Base-by-base conservation (phyloP, 2,329 filamentous ascomycete species). In the Calonectria montana region DNA sequence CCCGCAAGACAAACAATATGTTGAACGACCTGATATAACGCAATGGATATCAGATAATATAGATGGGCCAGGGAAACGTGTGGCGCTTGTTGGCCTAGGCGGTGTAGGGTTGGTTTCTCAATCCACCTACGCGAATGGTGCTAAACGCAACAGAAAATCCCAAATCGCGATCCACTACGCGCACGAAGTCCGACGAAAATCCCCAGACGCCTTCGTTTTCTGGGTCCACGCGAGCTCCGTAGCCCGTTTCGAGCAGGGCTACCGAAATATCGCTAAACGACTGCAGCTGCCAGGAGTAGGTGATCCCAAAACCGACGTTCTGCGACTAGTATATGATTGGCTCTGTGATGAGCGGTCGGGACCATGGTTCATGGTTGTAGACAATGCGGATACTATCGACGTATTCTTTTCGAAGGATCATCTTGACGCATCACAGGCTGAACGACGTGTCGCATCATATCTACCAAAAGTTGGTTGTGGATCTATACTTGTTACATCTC, bases 221-320 rank as follows among this genome's bases (percentile, higher is more conserved):
- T 86, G 81, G 83, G 74, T 85, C 7, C 75, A 85, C 70, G 80
- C 81, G 10, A 82, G 79, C 66, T 83, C 80, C 27, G 74, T 35
- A 12, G 31, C 31, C 31, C 31, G 31, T 12, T 35, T 35, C 31
- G 73, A 0, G 73, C 77, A 23, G 78, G 83, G 16, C 83, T 84
- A 47, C 77, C 84, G 72, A 77, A 84, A 63, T 77, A 81, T 86
- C 70, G 81, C 81, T 29, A 72, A 81, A 15, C 29, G 16, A 2
- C 41, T 67, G 8, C 39, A 39, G 67, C 72, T 85, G 15, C 69
- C 74, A 5, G 78, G 80, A 8, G 77, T 81, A 16, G 55, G 79
- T 23, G 72, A 84, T 70, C 79, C 80, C 7, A 74, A 74, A 3
- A 76, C 73, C 13, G 76, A 85, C 69, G 78, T 83, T 35, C 80